Conservation (phyloP, 441 rosid genomes). For the Adansonia rubrostipa region DNA sequence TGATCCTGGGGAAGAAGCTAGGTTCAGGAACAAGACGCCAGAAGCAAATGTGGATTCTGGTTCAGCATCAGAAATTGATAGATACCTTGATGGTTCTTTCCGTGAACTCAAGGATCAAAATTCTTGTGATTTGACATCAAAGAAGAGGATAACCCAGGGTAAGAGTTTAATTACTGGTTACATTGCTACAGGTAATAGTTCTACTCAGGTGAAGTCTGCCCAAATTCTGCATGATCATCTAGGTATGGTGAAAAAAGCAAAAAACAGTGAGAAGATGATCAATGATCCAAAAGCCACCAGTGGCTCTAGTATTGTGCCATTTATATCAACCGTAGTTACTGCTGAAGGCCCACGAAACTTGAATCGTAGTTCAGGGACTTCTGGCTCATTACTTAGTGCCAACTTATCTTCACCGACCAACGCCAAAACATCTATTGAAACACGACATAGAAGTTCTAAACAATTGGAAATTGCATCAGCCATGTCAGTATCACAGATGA, state of each 20-base stretch:
- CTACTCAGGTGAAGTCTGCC: conserved; percentile 28
- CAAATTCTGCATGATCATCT: conserved; percentile 20
- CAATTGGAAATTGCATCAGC: conserved; percentile 27
- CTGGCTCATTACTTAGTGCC: conserved; percentile 25
- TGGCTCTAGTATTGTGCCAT: conserved; percentile 20
- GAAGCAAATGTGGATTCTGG: conserved; percentile 20
- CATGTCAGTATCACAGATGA: conserved; percentile 64
- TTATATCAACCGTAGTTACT: conserved; percentile 31
- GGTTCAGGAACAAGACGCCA: conserved; percentile 24
- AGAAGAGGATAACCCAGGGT: conserved; percentile 23
- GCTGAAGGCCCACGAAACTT: conserved; percentile 22
- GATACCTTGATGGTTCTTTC: conserved; percentile 7
- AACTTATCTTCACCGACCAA: conserved; percentile 32
- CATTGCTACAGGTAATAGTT: conserved; percentile 18
- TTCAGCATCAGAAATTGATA: conserved; percentile 18
- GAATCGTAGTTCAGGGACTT: conserved; percentile 30
- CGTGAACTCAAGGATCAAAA: conserved; percentile 5
- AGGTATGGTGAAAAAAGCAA: conserved; percentile 25
- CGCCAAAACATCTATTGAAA: conserved; percentile 17
- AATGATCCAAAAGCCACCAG: conserved; percentile 17
- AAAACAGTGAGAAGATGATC: conserved; percentile 15
- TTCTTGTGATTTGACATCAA: conserved; percentile 16
- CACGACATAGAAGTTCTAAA: conserved; percentile 19
- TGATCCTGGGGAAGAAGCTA: conserved; percentile 34
- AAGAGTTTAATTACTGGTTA: conserved; percentile 25